Evolutionary conservation across 2,329 filamentous ascomycete genomes (phyloP).

Genomic region (Neofusicoccum laricinum): DNA sequence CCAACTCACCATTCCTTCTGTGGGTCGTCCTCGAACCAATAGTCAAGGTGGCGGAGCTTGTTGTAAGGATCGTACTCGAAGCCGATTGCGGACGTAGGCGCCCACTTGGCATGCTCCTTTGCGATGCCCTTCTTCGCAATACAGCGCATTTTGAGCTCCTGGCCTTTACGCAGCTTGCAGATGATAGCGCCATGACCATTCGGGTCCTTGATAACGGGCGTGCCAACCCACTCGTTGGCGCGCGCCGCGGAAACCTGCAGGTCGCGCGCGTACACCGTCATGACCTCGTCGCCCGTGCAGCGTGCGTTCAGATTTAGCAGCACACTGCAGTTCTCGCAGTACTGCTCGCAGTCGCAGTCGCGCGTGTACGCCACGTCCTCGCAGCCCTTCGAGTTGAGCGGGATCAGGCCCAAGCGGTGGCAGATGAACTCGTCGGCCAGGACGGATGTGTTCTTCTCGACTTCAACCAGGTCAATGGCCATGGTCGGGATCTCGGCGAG

Average conservation of each 20-base stretch:
- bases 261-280: slow-evolving; percentile 92
- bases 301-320: slow-evolving; percentile 80
- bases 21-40: slow-evolving; percentile 90
- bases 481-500: slow-evolving; percentile 92
- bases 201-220: slow-evolving; percentile 78
- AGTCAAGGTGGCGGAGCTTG: slow-evolving; percentile 84
- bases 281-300: slow-evolving; percentile 80
- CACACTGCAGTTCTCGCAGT: slow-evolving; percentile 89
- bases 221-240: slow-evolving; percentile 71
- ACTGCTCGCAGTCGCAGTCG: slow-evolving; percentile 94
- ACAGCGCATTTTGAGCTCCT: slow-evolving; percentile 86
- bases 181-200: slow-evolving; percentile 81
- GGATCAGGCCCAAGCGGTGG: slow-evolving; percentile 86
- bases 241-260: slow-evolving; percentile 69
- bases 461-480: slow-evolving; percentile 90
- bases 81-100: slow-evolving; percentile 83
- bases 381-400: slow-evolving; percentile 79
- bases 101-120: slow-evolving; percentile 99
- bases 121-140: slow-evolving; percentile 98
- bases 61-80: slow-evolving; percentile 99
- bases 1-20: slow-evolving; percentile 75
- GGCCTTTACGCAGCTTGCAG: slow-evolving; percentile 82
- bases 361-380: slow-evolving; percentile 81
- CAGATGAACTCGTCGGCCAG: slow-evolving; percentile 94
- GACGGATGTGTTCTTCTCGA: slow-evolving; percentile 91